Conservation (phyloP, 345 rosid species). For the Lepidium sativum region DNA sequence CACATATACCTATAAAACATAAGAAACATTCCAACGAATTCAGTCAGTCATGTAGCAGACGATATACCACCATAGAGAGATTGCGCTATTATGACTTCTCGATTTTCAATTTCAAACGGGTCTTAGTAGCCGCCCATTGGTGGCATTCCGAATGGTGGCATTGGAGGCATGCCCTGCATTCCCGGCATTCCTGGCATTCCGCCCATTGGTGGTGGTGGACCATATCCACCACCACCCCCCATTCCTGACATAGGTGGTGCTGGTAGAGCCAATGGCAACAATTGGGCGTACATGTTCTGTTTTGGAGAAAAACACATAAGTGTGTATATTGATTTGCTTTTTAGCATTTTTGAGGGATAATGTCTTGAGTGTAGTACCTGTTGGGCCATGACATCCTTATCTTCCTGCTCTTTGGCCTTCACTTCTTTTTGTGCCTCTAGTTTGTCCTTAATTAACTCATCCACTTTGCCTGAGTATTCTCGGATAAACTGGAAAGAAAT, state of each 20-base stretch:
- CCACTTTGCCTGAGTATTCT: conserved; percentile 74
- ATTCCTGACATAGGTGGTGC: conserved; percentile 95
- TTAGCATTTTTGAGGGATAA: background rate
- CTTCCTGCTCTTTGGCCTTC: conserved; percentile 72
- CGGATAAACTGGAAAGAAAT: conserved; percentile 50
- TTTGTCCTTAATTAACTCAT: conserved; percentile 72
- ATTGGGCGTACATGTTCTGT: conserved; percentile 93
- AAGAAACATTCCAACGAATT: background rate
- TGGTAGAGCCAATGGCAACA: conserved; percentile 82
- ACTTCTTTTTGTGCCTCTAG: conserved; percentile 64
- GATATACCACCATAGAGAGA: background rate
- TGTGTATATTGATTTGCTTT: background rate
- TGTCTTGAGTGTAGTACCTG: conserved; percentile 41
- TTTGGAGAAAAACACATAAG: background rate
- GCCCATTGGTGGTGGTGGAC: conserved; percentile 46
- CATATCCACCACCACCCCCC: conserved; percentile 39
- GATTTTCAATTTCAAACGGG: background rate
- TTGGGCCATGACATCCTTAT: conserved; percentile 75
- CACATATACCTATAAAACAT: conserved; percentile 17
- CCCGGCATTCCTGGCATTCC: conserved; percentile 72
- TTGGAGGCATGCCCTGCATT: conserved; percentile 55
- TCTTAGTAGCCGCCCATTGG: conserved; percentile 57
- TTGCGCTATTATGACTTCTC: background rate
- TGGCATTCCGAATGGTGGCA: conserved; percentile 59
- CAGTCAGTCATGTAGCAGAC: background rate